phyloP scores from a whole-genome alignment of 768 basidiomycete genomes.

The Xanthoconium purpureum region DNA sequence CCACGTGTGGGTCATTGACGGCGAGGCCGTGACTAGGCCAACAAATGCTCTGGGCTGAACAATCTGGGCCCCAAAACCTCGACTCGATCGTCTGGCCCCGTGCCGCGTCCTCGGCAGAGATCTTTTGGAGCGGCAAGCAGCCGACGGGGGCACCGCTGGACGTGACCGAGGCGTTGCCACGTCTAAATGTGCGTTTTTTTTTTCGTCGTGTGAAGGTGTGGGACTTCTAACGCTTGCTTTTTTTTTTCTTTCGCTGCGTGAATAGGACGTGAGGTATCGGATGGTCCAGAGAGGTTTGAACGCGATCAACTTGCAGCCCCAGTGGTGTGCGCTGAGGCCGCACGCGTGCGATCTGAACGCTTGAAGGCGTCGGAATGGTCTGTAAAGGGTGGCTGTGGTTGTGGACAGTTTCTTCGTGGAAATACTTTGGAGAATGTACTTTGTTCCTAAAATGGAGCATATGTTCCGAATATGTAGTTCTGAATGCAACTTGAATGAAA shows the following conservation, averaged over 20 bases:
- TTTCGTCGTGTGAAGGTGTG: background rate
- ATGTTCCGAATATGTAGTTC: background rate
- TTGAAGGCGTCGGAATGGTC: background rate
- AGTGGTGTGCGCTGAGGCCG: slow-evolving; percentile 55
- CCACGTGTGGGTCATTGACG: background rate
- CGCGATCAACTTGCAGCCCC: slow-evolving; percentile 50
- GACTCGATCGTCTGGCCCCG: slow-evolving; percentile 49
- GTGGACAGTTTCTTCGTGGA: too few relatives aligned
- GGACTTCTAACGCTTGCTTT: background rate
- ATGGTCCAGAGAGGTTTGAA: slow-evolving; percentile 47
- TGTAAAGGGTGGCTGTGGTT: too few relatives aligned
- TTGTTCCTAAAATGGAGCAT: too few relatives aligned
- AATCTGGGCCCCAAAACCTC: slow-evolving; percentile 41
- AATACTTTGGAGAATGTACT: too few relatives aligned
- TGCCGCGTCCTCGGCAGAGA: slow-evolving; percentile 45
- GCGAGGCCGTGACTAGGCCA: slow-evolving; percentile 22
- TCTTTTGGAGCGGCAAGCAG: slow-evolving; percentile 50
- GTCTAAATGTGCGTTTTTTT: slow-evolving; percentile 41
- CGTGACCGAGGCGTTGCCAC: slow-evolving; percentile 41
- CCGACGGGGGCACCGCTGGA: slow-evolving; percentile 35
- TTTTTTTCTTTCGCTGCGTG: background rate
- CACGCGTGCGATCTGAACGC: slow-evolving; percentile 38
- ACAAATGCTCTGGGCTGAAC: slow-evolving; percentile 47
- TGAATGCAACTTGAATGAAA: background rate
- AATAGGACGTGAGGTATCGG: slow-evolving; percentile 43